These are phyloP conservation scores for Psilocybe sp. DNA, from an alignment of 768 basidiomycete species.

Conservation along the genomic window DNA sequence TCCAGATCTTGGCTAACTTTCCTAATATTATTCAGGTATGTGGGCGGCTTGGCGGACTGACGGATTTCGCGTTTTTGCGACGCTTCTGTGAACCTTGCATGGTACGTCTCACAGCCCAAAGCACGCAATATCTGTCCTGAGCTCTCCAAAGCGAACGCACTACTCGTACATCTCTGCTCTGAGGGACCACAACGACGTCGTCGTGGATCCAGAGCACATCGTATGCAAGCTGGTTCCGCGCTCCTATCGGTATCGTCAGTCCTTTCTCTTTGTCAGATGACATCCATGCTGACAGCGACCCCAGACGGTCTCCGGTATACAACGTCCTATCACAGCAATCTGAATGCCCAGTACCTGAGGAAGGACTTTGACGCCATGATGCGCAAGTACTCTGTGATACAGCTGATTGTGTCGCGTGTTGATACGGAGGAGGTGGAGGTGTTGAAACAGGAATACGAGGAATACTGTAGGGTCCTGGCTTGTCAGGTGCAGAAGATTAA, in stretches of 20 bases:
- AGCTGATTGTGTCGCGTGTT: constrained; percentile 9
- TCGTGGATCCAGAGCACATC: constrained; percentile 6
- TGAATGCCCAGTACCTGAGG: constrained; percentile 13
- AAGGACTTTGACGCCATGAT: constrained; percentile 17
- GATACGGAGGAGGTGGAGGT: no score
- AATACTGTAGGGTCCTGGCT: constrained; percentile 6
- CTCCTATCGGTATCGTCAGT: constrained; percentile 19
- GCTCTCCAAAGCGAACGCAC: constrained; percentile 5
- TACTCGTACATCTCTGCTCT: constrained; percentile 4
- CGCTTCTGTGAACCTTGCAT: constrained; percentile 19
- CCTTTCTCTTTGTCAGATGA: neutral
- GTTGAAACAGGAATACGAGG: constrained; percentile 6
- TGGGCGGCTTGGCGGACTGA: constrained; percentile 18
- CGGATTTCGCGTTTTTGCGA: constrained; percentile 18
- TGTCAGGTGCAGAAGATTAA: constrained; percentile 1
- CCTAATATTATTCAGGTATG: constrained; percentile 10
- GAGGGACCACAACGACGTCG: constrained; percentile 2
- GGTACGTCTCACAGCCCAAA: constrained; percentile 6
- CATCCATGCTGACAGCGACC: neutral
- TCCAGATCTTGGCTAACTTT: neutral
- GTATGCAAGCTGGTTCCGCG: constrained; percentile 16
- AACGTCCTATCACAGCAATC: constrained; percentile 8
- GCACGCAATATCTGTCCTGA: neutral
- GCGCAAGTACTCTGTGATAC: constrained; percentile 18
- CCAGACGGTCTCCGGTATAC: constrained; percentile 18